Evolutionary conservation across 202 grass and related monocot species (phyloP), one percentile per base, ranked within the genome.

Genomic region (Cymbopogon flexuosus): DNA sequence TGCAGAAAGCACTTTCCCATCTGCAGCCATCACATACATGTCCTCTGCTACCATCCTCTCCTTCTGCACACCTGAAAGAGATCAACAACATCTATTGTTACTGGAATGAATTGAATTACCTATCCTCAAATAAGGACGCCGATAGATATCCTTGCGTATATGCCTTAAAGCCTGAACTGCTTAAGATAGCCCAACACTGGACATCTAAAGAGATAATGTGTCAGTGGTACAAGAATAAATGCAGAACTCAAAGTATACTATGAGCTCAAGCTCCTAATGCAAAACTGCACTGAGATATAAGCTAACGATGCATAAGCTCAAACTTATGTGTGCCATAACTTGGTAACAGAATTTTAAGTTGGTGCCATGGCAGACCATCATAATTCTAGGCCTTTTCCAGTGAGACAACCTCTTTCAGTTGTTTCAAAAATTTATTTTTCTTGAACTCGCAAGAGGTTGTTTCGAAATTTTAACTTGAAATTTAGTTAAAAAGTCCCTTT

Each of bases 41-140:
- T 97, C 91, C 70, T 89, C 84, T 63, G 91, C 79, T 56, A 75
- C 84, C 91, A 91, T 97, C 34, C 89, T 77, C 84, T 97, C 93
- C 86, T 97, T 97, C 79, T 93, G 93, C 62, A 97, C 91, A 15
- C 93, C 93, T 97, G 34, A 75, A 81, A 62, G 35, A 14, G 4
- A 3, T 63, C 79, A 29, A 29, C 8, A 68, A 40, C 29, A 40
- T 40, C 2, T 8, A 40, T 40, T 78, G 24, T 46, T 16, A 86
- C 12, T 68, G 8, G 46, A 42, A 78, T 27, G 68, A 81, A 42
- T 15, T 22, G 0, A 14, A 18, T 37, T 39, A 66, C 51, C 65
- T 36, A 66, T 41, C 2, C 18, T 47, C 16, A 57, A 57, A 36
- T 43, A 69, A 58, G 47, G 8, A 59, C 21, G 49, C 3, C 3